Base-by-base conservation (phyloP, 225 moss, liverwort and hornwort genomes). In the Climacium dendroides region DNA sequence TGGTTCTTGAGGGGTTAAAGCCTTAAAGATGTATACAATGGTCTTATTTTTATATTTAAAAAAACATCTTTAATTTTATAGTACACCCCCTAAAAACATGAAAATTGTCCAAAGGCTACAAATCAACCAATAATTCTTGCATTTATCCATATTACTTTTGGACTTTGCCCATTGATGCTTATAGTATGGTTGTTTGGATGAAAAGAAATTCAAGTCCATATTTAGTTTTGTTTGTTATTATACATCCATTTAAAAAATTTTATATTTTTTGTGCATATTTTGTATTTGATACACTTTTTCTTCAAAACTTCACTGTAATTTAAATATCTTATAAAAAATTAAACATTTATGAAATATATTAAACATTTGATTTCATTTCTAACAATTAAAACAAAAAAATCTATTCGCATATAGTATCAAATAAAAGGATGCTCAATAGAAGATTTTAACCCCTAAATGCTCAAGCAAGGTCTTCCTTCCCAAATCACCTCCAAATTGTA, bases 381-480 rank as follows among this genome's bases (percentile, higher is more conserved):
- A 0, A 47, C 9, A 73, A 30, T 4, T 11, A 6, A 47, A 73
- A 71, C 3, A 9, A 47, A 48, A 47, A 71, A 6, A 10, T 5
- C 30, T 2, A 19, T 7, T 30, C 2, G 11, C 7, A 19, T 47
- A 11, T 19, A 73, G 17, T 6, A 0, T 30, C 11, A 29, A 72
- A 29, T 0, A 29, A 0, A 2, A 45, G 0, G 10, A 43, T 73
- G 29, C 2, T 29, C 1, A 18, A 47, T 73, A 2, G 29, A 45
- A 1, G 6, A 30, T 19, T 73, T 47, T 29, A 73, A 29, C 6
- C 18, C 3, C 11, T 73, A 47, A 41, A 47, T 30, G 47, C 10
- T 0, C 2, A 29, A 28, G 1, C 5, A 0, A 72, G 5, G 18
- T 28, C 28, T 0, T 29, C 17, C 1, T 2, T 47, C 47, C 6